Conservation (phyloP, 495 filamentous ascomycete species). For the Trichoderma orchidacearum region DNA sequence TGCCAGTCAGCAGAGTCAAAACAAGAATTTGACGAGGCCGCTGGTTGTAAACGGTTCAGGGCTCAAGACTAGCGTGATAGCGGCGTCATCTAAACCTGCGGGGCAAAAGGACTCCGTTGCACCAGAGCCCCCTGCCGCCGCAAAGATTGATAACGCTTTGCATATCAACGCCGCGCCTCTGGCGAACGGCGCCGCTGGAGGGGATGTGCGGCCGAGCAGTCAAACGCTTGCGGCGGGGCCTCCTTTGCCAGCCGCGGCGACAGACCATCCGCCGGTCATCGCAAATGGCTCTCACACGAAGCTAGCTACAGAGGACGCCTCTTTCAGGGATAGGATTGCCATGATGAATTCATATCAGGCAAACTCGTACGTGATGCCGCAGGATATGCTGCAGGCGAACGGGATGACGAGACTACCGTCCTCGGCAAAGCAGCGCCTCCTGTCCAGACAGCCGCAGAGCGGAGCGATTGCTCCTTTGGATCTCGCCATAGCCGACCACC, state of each 20-base stretch:
- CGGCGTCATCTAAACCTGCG: conserved; percentile 1
- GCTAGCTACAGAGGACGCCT: conserved; percentile 8
- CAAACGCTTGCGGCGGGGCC: neutral
- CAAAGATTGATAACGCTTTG: neutral
- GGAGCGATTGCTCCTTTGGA: conserved; percentile 30
- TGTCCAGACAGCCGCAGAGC: conserved; percentile 20
- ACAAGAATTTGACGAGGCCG: conserved; percentile 11
- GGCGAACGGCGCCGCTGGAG: neutral
- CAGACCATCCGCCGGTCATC: neutral
- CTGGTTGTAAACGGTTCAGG: conserved; percentile 34
- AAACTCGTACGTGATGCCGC: conserved; percentile 4
- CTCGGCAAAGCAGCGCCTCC: conserved; percentile 6
- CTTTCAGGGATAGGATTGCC: conserved; percentile 17
- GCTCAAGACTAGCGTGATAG: conserved; percentile 7
- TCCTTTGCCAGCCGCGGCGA: conserved; percentile 6
- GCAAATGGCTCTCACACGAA: neutral
- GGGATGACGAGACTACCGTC: conserved; percentile 9
- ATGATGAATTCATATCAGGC: conserved; percentile 6
- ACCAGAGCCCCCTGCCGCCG: neutral
- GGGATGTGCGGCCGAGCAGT: neutral
- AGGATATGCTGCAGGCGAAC: neutral
- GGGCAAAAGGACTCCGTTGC: neutral
- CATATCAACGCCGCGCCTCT: neutral
- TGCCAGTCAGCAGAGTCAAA: conserved; percentile 12
- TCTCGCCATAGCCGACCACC: conserved; percentile 21